Evolutionary conservation across 495 filamentous ascomycete species (phyloP).

Genomic region (Daldinia caldariorum): DNA sequence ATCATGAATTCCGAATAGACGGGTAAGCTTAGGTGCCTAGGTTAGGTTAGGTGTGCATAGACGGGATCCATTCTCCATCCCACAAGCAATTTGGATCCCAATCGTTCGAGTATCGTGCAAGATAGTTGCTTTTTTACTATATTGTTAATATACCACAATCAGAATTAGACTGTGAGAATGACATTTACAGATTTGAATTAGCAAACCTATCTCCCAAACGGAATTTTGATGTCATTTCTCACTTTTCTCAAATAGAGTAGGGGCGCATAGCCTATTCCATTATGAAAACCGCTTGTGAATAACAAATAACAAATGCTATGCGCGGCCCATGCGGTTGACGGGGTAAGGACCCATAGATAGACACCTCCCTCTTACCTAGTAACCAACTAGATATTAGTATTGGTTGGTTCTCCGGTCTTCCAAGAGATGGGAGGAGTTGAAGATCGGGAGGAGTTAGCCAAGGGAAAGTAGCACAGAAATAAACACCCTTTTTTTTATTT

Average conservation of each 20-base stretch:
- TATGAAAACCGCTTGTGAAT: no score
- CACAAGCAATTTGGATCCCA: background rate
- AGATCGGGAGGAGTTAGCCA: background rate
- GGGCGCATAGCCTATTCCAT: background rate
- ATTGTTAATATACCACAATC: slow-evolving; percentile 4
- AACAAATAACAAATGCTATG: background rate
- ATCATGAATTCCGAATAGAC: slow-evolving; percentile 4
- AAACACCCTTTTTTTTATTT: background rate
- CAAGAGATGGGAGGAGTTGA: slow-evolving; percentile 11
- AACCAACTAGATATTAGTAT: slow-evolving; percentile 7
- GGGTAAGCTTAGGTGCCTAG: background rate
- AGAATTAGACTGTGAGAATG: background rate
- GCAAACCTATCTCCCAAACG: background rate
- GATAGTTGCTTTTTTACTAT: background rate
- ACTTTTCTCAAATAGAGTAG: background rate
- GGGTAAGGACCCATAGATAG: background rate
- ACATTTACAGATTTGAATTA: background rate
- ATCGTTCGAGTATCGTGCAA: slow-evolving; percentile 3
- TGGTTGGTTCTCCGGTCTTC: slow-evolving; percentile 7
- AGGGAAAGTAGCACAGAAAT: slow-evolving; percentile 13
- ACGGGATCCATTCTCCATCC: background rate
- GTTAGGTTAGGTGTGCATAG: no score
- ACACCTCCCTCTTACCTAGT: no score
- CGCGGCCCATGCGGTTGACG: background rate
- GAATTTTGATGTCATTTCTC: background rate